Evolutionary conservation across 192 early-diverging fungal genomes (phyloP).

Genomic region (Coemansia sp.): DNA sequence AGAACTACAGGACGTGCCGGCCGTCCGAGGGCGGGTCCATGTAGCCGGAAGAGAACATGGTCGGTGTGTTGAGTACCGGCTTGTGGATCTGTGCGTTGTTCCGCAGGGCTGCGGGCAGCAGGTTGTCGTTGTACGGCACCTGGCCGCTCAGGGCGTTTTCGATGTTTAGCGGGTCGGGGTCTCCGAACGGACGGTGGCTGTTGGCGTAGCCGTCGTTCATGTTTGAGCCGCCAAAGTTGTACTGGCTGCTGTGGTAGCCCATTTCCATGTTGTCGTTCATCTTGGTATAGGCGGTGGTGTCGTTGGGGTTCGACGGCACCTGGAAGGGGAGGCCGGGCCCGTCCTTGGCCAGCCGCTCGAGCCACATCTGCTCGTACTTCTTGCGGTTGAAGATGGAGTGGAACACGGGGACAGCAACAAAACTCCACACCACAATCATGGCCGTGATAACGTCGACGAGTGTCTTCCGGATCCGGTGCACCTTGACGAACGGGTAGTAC

Average conservation of each 20-base stretch:
- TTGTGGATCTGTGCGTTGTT: slow-evolving; percentile 33
- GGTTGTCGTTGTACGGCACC: slow-evolving; percentile 20
- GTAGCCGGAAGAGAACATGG: slow-evolving; percentile 17
- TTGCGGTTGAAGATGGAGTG: slow-evolving; percentile 35
- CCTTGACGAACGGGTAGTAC: slow-evolving; percentile 20
- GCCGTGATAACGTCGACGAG: slow-evolving; percentile 20
- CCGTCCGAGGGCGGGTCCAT: slow-evolving; percentile 2
- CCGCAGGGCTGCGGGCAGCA: slow-evolving; percentile 29
- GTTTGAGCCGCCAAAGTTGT: slow-evolving; percentile 22
- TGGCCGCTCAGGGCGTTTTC: slow-evolving; percentile 17
- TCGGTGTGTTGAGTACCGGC: slow-evolving; percentile 30
- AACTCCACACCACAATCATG: slow-evolving; percentile 31
- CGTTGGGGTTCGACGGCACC: slow-evolving; percentile 20
- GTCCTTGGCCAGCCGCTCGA: slow-evolving; percentile 37
- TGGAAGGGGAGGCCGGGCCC: slow-evolving; percentile 34
- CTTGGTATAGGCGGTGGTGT: slow-evolving; percentile 36
- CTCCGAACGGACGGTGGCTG: slow-evolving; percentile 11
- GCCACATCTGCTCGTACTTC: slow-evolving; percentile 33
- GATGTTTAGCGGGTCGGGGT: slow-evolving; percentile 11
- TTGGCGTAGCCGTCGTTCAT: slow-evolving; percentile 11
- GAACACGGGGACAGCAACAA: slow-evolving; percentile 30
- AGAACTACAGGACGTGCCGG: slow-evolving; percentile 19
- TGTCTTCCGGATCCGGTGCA: slow-evolving; percentile 35
- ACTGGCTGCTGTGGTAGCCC: slow-evolving; percentile 25
- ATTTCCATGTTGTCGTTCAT: slow-evolving; percentile 30